These are phyloP conservation scores for Ascosphaera apis DNA, from an alignment of 2,329 filamentous ascomycete genomes.

Conservation along the genomic window DNA sequence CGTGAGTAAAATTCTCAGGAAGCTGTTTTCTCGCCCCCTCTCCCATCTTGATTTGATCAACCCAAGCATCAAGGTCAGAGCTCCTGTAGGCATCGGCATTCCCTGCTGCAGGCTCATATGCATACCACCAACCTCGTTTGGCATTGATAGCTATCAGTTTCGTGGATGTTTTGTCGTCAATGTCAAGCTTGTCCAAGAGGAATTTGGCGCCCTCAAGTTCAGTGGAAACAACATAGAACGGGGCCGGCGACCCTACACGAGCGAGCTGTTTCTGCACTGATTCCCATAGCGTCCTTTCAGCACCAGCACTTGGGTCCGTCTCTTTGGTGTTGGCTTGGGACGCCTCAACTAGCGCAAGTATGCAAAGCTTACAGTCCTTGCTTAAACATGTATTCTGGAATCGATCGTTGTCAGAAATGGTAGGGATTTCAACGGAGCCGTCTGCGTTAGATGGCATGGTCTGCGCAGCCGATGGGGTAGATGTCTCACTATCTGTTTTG, in stretches of 20 bases:
- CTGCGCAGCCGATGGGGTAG: constrained; percentile 29
- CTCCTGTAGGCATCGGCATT: constrained; percentile 27
- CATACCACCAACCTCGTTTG: constrained; percentile 67
- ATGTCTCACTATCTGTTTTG: constrained; percentile 23
- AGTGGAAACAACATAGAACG: constrained; percentile 52
- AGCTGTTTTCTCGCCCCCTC: constrained; percentile 62
- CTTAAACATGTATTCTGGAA: constrained; percentile 38
- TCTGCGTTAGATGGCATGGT: constrained; percentile 13
- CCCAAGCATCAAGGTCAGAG: constrained; percentile 54
- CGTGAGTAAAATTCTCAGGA: constrained; percentile 38
- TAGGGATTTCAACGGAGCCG: constrained; percentile 1
- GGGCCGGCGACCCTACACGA: constrained; percentile 48
- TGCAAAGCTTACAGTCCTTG: constrained; percentile 56
- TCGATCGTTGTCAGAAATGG: constrained; percentile 1
- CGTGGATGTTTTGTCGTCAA: constrained; percentile 31
- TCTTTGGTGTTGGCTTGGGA: constrained; percentile 27
- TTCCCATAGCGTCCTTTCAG: neutral
- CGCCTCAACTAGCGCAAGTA: constrained; percentile 48
- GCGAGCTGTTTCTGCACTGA: constrained; percentile 41
- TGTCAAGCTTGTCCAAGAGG: constrained; percentile 37
- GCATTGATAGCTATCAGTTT: constrained; percentile 67
- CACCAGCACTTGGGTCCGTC: constrained; percentile 8
- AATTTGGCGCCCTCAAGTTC: constrained; percentile 32
- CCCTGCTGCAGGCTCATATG: constrained; percentile 30
- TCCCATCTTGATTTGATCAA: constrained; percentile 76